Percentiles rank a stretch among this genome's conserved stretches.
Conservation (phyloP, 768 basidiomycete species). For the Calvatia gigantea region DNA sequence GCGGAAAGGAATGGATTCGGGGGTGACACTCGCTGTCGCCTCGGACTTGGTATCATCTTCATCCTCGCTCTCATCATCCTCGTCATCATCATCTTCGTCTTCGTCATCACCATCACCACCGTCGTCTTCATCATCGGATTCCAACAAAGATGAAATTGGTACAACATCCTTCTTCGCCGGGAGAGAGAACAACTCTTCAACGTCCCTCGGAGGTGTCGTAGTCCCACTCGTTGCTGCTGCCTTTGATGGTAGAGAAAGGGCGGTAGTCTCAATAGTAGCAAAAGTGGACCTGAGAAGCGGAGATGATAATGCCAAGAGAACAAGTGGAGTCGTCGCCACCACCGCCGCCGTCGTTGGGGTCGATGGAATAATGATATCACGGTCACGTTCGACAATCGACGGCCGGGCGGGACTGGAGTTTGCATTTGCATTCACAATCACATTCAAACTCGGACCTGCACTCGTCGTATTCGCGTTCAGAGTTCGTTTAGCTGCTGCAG, state of each 20-base stretch:
- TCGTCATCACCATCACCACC: neutral
- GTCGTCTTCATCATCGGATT: conserved; percentile 5
- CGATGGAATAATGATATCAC: too few species aligned
- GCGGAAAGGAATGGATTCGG: conserved; percentile 5
- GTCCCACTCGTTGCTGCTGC: too few species aligned
- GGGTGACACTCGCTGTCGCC: conserved; percentile 1
- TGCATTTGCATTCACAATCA: too few species aligned
- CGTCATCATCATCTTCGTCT: neutral
- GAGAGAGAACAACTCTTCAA: conserved; percentile 8
- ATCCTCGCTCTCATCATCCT: neutral
- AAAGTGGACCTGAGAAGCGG: neutral
- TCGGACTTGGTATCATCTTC: neutral
- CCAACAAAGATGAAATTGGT: conserved; percentile 8
- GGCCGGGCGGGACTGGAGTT: conserved; percentile 15
- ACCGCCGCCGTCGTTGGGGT: too few species aligned
- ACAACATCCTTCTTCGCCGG: conserved; percentile 2
- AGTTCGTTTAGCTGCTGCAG: neutral
- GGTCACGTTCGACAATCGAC: neutral
- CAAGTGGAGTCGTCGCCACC: conserved; percentile 1
- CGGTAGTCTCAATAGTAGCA: neutral
- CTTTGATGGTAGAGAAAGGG: neutral
- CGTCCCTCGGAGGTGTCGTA: neutral
- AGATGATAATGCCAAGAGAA: neutral
- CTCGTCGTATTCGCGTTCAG: too few species aligned
- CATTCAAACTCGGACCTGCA: too few species aligned